Evolutionary conservation across 2,329 filamentous ascomycete genomes (phyloP).

Genomic region (Akanthomyces uredinophilus): DNA sequence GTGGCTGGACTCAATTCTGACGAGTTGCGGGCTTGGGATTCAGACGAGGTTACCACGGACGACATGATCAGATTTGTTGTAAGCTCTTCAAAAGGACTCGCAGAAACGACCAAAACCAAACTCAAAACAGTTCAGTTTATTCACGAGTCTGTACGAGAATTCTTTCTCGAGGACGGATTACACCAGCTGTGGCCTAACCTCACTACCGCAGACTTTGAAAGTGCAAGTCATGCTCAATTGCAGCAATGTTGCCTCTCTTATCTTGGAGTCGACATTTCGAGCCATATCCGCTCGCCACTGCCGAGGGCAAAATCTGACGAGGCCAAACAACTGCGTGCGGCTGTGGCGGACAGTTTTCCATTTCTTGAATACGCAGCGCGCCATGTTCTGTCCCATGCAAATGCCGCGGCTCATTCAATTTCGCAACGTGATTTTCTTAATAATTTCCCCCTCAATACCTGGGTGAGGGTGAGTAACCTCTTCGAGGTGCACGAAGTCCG

Average conservation of each 20-base stretch:
- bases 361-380: conserved; percentile 16
- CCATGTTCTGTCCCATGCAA: conserved; percentile 17
- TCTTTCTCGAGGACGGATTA: conserved; percentile 35
- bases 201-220: neutral
- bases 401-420: neutral
- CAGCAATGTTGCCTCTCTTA: conserved; percentile 14
- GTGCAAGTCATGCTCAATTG: conserved; percentile 13
- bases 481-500: conserved; percentile 1
- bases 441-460: neutral
- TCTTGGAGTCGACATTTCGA: neutral
- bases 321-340: neutral
- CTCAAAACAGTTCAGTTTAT: conserved; percentile 37
- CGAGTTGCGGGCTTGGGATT: conserved; percentile 19
- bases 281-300: neutral
- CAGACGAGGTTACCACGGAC: conserved; percentile 17
- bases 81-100: conserved; percentile 41
- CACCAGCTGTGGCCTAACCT: conserved; percentile 3
- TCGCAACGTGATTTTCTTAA: neutral
- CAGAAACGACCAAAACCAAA: conserved; percentile 25
- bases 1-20: neutral
- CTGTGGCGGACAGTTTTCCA: conserved; percentile 6
- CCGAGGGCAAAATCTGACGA: neutral
- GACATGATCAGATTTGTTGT: conserved; percentile 31
- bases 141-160: conserved; percentile 47
- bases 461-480: neutral